Evolutionary conservation across 2,329 filamentous ascomycete species (phyloP).

Genomic region (Xylaria hypoxylon): DNA sequence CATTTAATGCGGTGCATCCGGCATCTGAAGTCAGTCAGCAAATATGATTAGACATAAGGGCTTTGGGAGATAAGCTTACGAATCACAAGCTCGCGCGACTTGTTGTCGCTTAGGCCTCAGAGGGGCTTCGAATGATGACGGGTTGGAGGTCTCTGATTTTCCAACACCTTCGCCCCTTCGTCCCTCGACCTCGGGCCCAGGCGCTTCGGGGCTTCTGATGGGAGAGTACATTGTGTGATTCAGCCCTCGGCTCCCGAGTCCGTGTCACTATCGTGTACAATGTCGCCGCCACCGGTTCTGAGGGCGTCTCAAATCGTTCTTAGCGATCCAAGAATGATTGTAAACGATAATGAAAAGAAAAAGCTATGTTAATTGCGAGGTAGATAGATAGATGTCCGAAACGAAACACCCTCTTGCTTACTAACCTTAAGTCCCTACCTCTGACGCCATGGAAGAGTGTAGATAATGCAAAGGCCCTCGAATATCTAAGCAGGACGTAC

Average conservation of each 20-base stretch:
- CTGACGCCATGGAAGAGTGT: too few relatives aligned
- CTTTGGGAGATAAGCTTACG: slow-evolving; percentile 48
- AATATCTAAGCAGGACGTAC: too few relatives aligned
- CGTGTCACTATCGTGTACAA: background rate
- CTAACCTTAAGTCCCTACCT: too few relatives aligned
- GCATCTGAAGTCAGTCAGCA: slow-evolving; percentile 48
- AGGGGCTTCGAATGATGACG: slow-evolving; percentile 39
- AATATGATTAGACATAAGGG: background rate
- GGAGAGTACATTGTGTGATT: slow-evolving; percentile 31
- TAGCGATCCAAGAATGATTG: background rate
- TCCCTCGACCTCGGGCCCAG: slow-evolving; percentile 20
- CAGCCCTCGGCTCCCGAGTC: background rate
- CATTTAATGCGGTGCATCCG: slow-evolving; percentile 58
- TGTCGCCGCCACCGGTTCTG: background rate
- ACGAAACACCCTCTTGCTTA: too few relatives aligned
- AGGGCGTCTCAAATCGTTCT: background rate
- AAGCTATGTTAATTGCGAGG: background rate
- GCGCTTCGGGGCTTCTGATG: slow-evolving; percentile 25
- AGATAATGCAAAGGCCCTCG: too few relatives aligned
- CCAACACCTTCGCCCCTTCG: slow-evolving; percentile 14
- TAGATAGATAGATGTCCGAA: too few relatives aligned
- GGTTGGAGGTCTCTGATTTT: slow-evolving; percentile 20
- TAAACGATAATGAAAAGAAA: background rate
- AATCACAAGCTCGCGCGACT: slow-evolving; percentile 49
- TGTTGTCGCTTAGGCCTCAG: slow-evolving; percentile 44